Base-by-base conservation (phyloP, 2,329 filamentous ascomycete species). In the Rhexocercosporidium sp. region DNA sequence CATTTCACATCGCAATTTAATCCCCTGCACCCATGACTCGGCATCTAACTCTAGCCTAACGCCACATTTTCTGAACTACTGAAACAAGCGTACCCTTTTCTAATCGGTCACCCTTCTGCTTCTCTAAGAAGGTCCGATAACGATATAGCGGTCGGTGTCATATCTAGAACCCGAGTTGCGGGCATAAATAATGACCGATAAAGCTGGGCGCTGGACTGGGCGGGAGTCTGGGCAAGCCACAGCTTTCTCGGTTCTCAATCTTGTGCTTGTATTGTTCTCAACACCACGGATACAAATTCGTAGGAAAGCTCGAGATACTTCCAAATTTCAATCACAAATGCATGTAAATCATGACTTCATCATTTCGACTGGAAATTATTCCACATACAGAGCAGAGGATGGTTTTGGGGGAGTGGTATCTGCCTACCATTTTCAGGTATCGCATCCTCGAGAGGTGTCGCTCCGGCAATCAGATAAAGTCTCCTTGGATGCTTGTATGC, bases 201-300 rank as follows among this genome's bases (percentile, higher is more conserved):
- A 44, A 18, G 56, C 56, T 59, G 56, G 56, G 56, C 56, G 14
- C 9, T n/a, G 34, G 56, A 29, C 56, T 44, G 34, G 56, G 37
- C 56, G 14, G 12, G 9, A 44, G 56, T 9, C 56, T 59, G 34
- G 56, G 56, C 56, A 59, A 59, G 31, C 53, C 56, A 59, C 34
- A 3, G 2, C 7, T 34, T 9, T 44, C 54, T 27, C 44, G 25
- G 56, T 14, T 27, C 37, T 9, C n/a, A 37, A 11, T 14, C n/a
- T 22, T 18, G 16, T 29, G 20, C 9, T 46, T 5, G 18, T 14
- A 5, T 22, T 44, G 16, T 3, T 44, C 39, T 44, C 39, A 44
- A 44, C 49, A 53, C 49, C 49, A 53, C 39, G 18, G 3, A 44
- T 44, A 37, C 3, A 37, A 7, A 6, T 3, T 37, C 12, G 2